phyloP scores from a whole-genome alignment of 2,329 filamentous ascomycete genomes.

The Xylariaceae sp. region DNA sequence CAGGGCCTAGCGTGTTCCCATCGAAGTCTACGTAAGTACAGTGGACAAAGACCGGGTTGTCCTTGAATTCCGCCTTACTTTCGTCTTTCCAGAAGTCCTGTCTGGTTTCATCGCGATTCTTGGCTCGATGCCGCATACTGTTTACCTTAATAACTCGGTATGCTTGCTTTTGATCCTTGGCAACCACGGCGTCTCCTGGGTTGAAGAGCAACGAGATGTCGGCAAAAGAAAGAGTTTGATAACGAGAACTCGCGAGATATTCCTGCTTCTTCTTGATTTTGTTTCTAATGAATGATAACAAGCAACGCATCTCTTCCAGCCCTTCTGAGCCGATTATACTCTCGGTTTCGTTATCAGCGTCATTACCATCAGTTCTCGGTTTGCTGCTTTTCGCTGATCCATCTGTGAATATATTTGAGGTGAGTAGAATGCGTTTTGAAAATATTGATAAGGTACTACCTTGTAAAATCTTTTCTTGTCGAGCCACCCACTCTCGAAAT shows the following conservation, averaged over 20 bases:
- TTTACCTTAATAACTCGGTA: constrained; percentile 1
- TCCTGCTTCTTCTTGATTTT: not conserved
- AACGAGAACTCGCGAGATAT: not conserved
- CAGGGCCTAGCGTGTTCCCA: constrained; percentile 33
- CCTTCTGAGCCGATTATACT: not conserved
- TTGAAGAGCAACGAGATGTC: constrained; percentile 9
- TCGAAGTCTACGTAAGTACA: constrained; percentile 39
- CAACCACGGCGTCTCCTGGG: not conserved
- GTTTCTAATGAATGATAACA: constrained; percentile 2
- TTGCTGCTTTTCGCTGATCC: not conserved
- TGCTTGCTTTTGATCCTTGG: constrained; percentile 2
- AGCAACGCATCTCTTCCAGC: not conserved
- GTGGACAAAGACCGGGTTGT: constrained; percentile 11
- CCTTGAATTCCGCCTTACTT: not conserved
- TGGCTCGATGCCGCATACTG: constrained; percentile 5
- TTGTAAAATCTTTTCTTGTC: not conserved
- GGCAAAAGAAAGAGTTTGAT: constrained; percentile 6
- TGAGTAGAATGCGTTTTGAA: not conserved
- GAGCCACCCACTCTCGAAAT: not conserved
- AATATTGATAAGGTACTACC: not conserved
- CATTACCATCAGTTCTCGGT: too few species aligned
- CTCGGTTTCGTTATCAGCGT: not conserved
- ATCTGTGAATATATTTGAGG: not conserved
- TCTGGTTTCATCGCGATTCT: not conserved
- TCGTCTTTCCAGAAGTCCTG: constrained; percentile 1